A percentile compares a stretch with the other conserved stretches of the same genome.
Conservation (phyloP, 305 asterid species). For the Solanum hybrid region DNA sequence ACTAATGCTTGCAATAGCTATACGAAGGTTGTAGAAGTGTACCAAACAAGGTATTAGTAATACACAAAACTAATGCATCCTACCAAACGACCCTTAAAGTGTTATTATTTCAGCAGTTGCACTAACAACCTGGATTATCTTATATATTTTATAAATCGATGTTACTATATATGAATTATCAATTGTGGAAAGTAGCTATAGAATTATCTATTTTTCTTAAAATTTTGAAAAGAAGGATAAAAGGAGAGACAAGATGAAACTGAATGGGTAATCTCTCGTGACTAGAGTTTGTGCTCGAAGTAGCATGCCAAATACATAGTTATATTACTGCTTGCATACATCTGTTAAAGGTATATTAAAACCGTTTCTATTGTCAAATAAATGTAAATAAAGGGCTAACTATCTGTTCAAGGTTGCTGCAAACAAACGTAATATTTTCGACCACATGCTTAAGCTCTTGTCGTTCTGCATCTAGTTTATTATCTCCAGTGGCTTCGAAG, state of each 20-base stretch:
- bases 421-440: neutral
- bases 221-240: neutral
- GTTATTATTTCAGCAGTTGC: neutral
- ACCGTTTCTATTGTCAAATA: neutral
- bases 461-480: neutral
- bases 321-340: neutral
- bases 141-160: neutral
- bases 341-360: neutral
- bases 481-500: neutral
- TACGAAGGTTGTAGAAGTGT: neutral
- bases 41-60: neutral
- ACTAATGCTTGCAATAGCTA: neutral
- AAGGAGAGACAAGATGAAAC: neutral
- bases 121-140: neutral
- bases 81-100: neutral
- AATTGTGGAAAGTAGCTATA: neutral
- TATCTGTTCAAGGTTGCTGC: neutral
- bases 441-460: neutral
- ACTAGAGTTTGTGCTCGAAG: neutral
- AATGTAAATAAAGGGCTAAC: neutral
- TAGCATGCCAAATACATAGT: neutral
- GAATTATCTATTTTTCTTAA: neutral
- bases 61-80: neutral
- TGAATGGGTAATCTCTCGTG: neutral
- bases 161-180: neutral